Evolutionary conservation across 2,329 filamentous ascomycete species (phyloP).

Genomic region (Aspergillus nomiae): DNA sequence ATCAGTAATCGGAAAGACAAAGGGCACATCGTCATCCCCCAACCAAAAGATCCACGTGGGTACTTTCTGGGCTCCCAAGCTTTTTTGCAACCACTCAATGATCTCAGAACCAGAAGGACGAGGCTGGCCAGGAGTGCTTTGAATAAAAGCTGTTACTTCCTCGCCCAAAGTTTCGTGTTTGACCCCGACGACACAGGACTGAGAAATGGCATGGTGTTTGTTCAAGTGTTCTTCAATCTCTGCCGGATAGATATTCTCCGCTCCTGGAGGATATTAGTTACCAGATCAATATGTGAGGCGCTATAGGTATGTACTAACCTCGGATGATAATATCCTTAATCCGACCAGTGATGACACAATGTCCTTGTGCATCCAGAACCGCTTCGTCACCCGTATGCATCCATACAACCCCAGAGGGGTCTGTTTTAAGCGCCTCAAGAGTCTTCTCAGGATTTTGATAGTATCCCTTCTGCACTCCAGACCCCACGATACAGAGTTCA

Average conservation of each 20-base stretch:
- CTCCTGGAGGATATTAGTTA: background rate
- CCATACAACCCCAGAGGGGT: conserved; percentile 59
- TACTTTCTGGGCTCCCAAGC: background rate
- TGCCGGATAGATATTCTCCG: conserved; percentile 3
- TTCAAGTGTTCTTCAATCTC: conserved; percentile 1
- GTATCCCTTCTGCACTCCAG: conserved; percentile 47
- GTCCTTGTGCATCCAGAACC: conserved; percentile 56
- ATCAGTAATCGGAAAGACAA: background rate
- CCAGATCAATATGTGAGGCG: too few species aligned
- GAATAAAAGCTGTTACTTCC: background rate
- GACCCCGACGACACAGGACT: background rate
- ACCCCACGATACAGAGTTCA: background rate
- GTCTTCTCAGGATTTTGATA: conserved; percentile 46
- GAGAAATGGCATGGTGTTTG: background rate
- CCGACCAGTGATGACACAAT: conserved; percentile 69
- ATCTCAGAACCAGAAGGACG: background rate
- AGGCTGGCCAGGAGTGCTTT: background rate
- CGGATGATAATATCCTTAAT: conserved; percentile 78
- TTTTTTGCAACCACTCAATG: background rate
- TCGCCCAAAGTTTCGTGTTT: conserved; percentile 23
- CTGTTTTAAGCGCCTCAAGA: conserved; percentile 65
- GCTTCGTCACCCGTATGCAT: conserved; percentile 62
- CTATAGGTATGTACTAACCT: conserved; percentile 39
- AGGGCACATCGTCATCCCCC: background rate
- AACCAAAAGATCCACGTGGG: background rate